These are phyloP conservation scores for Dalbergia cochinchinensis DNA, from an alignment of 306 rosid genomes.

Conservation along the genomic window DNA sequence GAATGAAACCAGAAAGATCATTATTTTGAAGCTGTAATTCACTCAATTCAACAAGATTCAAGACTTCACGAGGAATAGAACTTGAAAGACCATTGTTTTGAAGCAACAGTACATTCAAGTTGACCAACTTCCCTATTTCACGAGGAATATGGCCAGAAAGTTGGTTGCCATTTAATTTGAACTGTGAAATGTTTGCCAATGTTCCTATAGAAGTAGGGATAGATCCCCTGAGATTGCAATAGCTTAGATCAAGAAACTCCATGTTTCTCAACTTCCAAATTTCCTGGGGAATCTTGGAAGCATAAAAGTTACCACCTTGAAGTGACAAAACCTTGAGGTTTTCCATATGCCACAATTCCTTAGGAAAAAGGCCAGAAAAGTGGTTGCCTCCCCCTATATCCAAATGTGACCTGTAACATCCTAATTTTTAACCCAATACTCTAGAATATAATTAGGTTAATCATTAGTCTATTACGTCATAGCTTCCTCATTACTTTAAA, in stretches of 20 bases:
- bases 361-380: not conserved
- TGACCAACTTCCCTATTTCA: constrained; percentile 15
- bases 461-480: too few relatives aligned
- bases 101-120: not conserved
- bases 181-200: not conserved
- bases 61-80: constrained; percentile 3
- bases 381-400: not conserved
- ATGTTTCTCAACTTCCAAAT: constrained; percentile 19
- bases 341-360: too few relatives aligned
- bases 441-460: too few relatives aligned
- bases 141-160: not conserved
- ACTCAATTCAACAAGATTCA: not conserved
- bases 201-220: constrained; percentile 12
- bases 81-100: not conserved
- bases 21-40: not conserved
- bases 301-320: too few relatives aligned
- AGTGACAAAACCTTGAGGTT: too few relatives aligned
- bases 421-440: too few relatives aligned
- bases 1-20: not conserved
- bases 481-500: too few relatives aligned
- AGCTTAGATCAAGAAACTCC: not conserved
- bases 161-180: not conserved
- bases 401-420: too few relatives aligned
- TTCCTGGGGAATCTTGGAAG: constrained; percentile 1
- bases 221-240: constrained; percentile 27